Conservation (phyloP, 2,329 filamentous ascomycete species). For the Anthostomella pinea region DNA sequence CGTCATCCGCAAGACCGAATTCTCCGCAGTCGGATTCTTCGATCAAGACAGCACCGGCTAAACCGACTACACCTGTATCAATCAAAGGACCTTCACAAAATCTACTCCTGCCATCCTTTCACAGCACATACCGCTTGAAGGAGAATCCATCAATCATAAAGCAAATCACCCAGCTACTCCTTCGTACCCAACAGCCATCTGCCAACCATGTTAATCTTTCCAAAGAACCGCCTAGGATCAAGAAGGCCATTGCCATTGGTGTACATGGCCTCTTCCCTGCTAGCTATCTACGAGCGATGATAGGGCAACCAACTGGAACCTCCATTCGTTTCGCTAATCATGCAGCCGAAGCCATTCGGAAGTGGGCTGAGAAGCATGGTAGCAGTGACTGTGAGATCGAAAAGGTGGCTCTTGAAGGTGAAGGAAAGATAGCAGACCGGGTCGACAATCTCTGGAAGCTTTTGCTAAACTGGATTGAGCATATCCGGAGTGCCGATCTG, state of each 20-base stretch:
- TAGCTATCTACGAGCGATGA: conserved; percentile 79
- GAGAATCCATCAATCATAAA: conserved; percentile 69
- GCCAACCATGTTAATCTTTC: conserved; percentile 70
- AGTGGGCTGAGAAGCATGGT: conserved; percentile 74
- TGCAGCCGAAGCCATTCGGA: conserved; percentile 76
- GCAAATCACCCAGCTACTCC: conserved; percentile 58
- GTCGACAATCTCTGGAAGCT: conserved; percentile 94
- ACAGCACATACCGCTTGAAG: conserved; percentile 64
- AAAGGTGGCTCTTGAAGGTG: conserved; percentile 90
- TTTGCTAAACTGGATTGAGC: conserved; percentile 90
- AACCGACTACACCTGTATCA: conserved; percentile 30
- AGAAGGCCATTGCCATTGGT: conserved; percentile 86
- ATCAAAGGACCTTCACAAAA: conserved; percentile 51
- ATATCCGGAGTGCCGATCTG: conserved; percentile 83
- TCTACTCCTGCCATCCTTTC: conserved; percentile 67
- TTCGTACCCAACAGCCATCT: conserved; percentile 53
- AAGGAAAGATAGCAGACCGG: conserved; percentile 85
- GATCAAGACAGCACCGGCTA: conserved; percentile 26
- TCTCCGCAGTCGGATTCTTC: conserved; percentile 33
- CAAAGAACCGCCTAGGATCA: conserved; percentile 68
- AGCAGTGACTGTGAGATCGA: conserved; percentile 79
- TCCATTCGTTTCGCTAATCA: conserved; percentile 90
- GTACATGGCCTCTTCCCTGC: conserved; percentile 94
- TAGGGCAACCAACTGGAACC: conserved; percentile 93
- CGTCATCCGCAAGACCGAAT: conserved; percentile 33